These are phyloP conservation scores for Saccharomycopsis sp. DNA, from an alignment of 805 yeast species.

Conservation along the genomic window DNA sequence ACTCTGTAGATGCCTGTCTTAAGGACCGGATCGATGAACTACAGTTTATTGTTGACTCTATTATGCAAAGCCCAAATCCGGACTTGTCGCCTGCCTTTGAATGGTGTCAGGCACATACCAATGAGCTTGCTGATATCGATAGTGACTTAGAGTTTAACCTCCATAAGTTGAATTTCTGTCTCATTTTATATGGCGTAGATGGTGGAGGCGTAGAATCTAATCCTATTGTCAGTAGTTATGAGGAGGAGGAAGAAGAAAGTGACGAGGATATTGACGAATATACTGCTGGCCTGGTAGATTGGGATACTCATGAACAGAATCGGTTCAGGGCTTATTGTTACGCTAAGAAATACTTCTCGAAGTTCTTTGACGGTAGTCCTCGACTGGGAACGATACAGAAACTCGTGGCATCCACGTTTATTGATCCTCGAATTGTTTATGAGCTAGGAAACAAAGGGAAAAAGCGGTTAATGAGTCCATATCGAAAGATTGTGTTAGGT, in stretches of 20 bases:
- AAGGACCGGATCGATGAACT: conserved; percentile 2
- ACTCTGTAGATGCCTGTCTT: background rate
- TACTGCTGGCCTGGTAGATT: no score
- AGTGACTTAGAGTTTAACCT: conserved; percentile 31
- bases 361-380: background rate
- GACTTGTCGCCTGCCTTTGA: conserved; percentile 28
- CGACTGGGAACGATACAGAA: conserved; percentile 9
- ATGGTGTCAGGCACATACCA: conserved; percentile 28
- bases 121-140: conserved; percentile 24
- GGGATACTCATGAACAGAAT: background rate
- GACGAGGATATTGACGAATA: conserved; percentile 2
- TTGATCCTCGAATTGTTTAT: background rate
- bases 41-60: conserved; percentile 4
- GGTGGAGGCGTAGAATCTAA: background rate
- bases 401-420: conserved; percentile 9
- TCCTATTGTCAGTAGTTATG: background rate
- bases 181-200: conserved; percentile 23
- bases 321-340: conserved; percentile 17
- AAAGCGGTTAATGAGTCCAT: conserved; percentile 2
- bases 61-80: conserved; percentile 6
- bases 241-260: background rate
- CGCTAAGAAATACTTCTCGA: conserved; percentile 11
- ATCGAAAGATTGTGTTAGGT: conserved; percentile 4
- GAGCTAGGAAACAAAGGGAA: background rate
- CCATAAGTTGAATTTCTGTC: conserved; percentile 29